Conservation (phyloP, 148 eudicot genomes). For the Fallopia convolvulus region DNA sequence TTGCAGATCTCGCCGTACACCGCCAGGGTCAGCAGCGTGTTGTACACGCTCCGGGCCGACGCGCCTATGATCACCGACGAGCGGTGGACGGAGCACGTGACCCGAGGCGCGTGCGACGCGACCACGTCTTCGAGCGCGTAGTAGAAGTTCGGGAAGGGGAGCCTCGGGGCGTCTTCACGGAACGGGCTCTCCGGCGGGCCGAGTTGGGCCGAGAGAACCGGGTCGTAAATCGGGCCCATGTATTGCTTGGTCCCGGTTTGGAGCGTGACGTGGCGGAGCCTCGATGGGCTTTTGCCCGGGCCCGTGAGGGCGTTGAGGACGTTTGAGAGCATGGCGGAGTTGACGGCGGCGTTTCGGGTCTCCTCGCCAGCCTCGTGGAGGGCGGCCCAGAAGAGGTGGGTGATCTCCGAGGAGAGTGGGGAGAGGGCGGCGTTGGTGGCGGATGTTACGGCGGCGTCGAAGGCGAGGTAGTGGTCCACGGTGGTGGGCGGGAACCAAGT, state of each 20-base stretch:
- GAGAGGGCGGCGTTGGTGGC: slow-evolving; percentile 24
- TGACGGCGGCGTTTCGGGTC: slow-evolving; percentile 5
- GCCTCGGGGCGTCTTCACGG: slow-evolving; percentile 26
- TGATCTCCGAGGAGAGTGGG: slow-evolving; percentile 23
- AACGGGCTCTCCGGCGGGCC: slow-evolving; percentile 29
- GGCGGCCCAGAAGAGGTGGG: slow-evolving; percentile 40
- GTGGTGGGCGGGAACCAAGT: slow-evolving; percentile 27
- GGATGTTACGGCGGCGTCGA: slow-evolving; percentile 21
- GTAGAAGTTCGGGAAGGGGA: slow-evolving; percentile 33
- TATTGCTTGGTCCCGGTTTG: slow-evolving; percentile 41
- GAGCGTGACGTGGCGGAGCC: slow-evolving; percentile 28
- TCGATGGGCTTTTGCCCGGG: slow-evolving; percentile 12
- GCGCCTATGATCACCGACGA: slow-evolving; percentile 35
- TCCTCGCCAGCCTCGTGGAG: slow-evolving; percentile 17
- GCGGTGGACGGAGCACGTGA: slow-evolving; percentile 35
- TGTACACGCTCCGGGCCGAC: slow-evolving; percentile 33
- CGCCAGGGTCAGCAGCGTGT: slow-evolving; percentile 21
- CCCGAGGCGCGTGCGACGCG: slow-evolving; percentile 6
- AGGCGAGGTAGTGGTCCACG: slow-evolving; percentile 28
- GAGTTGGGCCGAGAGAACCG: neutral
- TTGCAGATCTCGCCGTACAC: slow-evolving; percentile 41
- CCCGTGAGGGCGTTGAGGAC: slow-evolving; percentile 20
- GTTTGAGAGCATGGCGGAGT: slow-evolving; percentile 34
- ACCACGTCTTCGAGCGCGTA: slow-evolving; percentile 35
- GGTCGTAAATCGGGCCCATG: slow-evolving; percentile 24